Evolutionary conservation across 495 filamentous ascomycete genomes (phyloP).

Genomic region (Physcia stellaris): DNA sequence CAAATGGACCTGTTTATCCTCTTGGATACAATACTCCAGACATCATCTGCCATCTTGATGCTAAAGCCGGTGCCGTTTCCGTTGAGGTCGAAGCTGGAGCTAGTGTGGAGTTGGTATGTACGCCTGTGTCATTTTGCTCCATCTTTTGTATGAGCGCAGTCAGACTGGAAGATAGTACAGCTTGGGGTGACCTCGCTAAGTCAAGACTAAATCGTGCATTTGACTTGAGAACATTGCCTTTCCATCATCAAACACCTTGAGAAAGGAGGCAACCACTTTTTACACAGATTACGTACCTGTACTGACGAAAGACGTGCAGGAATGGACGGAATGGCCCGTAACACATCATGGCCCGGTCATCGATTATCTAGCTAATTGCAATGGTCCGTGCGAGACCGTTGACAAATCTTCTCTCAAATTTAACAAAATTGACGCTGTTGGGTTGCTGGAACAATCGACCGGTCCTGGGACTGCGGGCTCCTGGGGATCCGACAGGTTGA

Average conservation of each 20-base stretch:
- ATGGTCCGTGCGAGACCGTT: conserved; percentile 50
- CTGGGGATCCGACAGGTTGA: conserved; percentile 57
- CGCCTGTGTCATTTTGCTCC: no score
- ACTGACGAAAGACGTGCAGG: no score
- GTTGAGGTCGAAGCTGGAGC: conserved; percentile 42
- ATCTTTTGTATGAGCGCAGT: no score
- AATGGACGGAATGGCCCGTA: conserved; percentile 56
- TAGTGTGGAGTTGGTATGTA: conserved; percentile 43
- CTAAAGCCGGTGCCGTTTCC: conserved; percentile 35
- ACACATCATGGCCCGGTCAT: conserved; percentile 59
- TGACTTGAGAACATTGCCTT: no score
- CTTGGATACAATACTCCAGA: conserved; percentile 33
- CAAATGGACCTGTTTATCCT: no score
- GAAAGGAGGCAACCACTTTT: conserved; percentile 1
- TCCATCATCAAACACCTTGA: not conserved
- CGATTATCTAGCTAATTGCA: conserved; percentile 63
- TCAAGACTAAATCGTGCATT: no score
- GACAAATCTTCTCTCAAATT: conserved; percentile 52
- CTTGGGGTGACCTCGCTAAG: no score
- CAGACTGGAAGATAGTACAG: no score
- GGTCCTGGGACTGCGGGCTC: conserved; percentile 32
- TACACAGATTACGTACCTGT: not conserved
- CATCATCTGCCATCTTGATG: conserved; percentile 58
- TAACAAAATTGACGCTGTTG: conserved; percentile 62
- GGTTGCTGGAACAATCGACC: conserved; percentile 42